phyloP scores from a whole-genome alignment of 2,329 filamentous ascomycete species.

The Aspergillus phoenicis region DNA sequence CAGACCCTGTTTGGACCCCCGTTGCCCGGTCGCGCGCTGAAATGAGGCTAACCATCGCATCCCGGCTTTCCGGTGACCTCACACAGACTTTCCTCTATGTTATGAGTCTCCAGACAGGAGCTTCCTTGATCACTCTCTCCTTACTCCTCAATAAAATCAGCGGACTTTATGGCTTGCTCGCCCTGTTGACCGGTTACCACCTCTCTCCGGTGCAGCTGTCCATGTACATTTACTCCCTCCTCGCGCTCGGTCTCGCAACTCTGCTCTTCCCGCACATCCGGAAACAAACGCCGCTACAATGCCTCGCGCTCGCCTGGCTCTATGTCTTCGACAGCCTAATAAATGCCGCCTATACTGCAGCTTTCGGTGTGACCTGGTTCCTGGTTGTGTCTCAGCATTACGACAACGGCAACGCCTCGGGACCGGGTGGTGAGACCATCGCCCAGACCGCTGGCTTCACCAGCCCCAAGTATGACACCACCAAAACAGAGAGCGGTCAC shows the following conservation, averaged over 20 bases:
- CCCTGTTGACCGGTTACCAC: constrained; percentile 81
- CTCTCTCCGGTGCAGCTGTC: constrained; percentile 81
- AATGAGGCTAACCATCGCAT: constrained; percentile 14
- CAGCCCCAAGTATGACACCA: constrained; percentile 63
- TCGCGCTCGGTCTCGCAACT: constrained; percentile 67
- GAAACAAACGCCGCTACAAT: constrained; percentile 75
- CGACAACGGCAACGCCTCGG: constrained; percentile 46
- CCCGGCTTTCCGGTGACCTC: constrained; percentile 14
- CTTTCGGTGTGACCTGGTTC: constrained; percentile 86
- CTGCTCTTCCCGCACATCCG: constrained; percentile 79
- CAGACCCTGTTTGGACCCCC: constrained; percentile 5
- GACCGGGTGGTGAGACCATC: constrained; percentile 59
- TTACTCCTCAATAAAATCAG: constrained; percentile 91
- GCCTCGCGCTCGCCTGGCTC: constrained; percentile 78
- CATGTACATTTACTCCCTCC: constrained; percentile 86
- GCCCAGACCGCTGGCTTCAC: constrained; percentile 67
- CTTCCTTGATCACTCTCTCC: constrained; percentile 79
- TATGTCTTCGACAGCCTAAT: constrained; percentile 81
- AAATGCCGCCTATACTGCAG: constrained; percentile 78
- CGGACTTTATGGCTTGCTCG: constrained; percentile 85
- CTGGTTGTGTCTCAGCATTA: constrained; percentile 66
- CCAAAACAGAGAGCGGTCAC: constrained; percentile 53
- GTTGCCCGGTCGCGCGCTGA: constrained; percentile 16
- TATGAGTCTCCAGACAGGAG: constrained; percentile 82
- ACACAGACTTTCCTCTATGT: constrained; percentile 78